Evolutionary conservation across 1,139 yeast genomes (phyloP), one percentile per base, ranked within the genome.

Genomic region (Spencermartinsiella ligniputridi): DNA sequence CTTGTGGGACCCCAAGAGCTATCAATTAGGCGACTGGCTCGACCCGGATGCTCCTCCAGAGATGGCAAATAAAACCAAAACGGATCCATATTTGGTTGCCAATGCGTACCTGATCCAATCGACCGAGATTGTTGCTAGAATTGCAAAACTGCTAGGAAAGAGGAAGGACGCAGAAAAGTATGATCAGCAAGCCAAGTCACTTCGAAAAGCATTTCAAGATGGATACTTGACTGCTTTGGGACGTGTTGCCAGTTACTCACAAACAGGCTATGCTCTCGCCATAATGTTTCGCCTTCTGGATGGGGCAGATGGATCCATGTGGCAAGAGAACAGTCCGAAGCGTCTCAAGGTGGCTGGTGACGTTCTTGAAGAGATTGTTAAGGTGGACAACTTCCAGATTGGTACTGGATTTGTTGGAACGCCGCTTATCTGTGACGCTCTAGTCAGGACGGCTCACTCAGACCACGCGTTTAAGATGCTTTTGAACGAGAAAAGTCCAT

Each of bases 31-130:
- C 2, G 61, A 57, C 27, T 57, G 61, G 61, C 43, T 57, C 13
- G 61, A 57, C 41, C 61, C 61, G 2, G 44, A 48, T 34, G 60
- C 61, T 18, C 61, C 61, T 12, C 60, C 60, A 2, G 57, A 54
- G 25, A 49, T 54, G 35, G 58, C 61, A 3, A 45, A 43, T 3
- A 44, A 44, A 22, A 54, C 56, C 3, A 49, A 52, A 47, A 57
- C 61, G 2, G 57, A 57, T 37, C 52, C 55, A 2, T 38, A 37
- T 27, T 25, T 57, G 40, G 61, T 56, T n/a, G 53, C 60, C 17
- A 54, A 54, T 36, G 57, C 58, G 2, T 54, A 54, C 35, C 48
- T 57, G 18, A 49, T 51, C 22, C 37, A 37, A 17, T 47, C 53
- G 6, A 36, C 47, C 6, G 48, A 52, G 30, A 29, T 54, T 2